Base-by-base conservation (phyloP, 108 stramenopile species). In the Stephanodiscus minutulus region DNA sequence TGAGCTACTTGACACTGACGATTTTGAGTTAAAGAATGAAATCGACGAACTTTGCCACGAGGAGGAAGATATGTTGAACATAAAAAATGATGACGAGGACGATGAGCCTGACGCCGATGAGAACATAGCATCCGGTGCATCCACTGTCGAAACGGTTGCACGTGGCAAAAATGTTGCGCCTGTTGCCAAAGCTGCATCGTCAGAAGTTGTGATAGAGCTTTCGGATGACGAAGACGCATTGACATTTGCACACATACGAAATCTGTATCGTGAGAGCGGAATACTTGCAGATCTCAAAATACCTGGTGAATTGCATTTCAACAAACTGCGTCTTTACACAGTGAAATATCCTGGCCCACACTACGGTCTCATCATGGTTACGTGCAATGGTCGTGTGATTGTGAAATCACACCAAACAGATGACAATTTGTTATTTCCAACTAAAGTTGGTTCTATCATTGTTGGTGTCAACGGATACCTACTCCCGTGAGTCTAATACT, bases 31-130 rank as follows among this genome's bases (percentile, higher is more conserved):
- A 13, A 68, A 82, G 55, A 76, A 82, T 13, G 91, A 91, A 65
- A 91, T 94, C 54, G 78, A 87, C 54, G 76, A 87, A 56, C 73
- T 94, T 0, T 89, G 72, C 22, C 70, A 77, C 10, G 87, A 91
- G 66, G 93, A 94, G 58, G 70, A 86, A 59, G 74, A 62, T 10
- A 91, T 91, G 90, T 52, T 94, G 24, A 66, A 77, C 17, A 39
- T 73, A 13, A 64, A 68, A 33, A 57, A 54, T n/a, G 85, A 58
- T 8, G 85, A 85, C 0, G 87, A 83, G 1, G 88, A 86, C n/a
- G 76, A 73, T 52, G 85, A 86, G 20, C 44, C 57, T 9, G 69
- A 83, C 22, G 39, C 24, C 22, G 65, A 68, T 17, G 81, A 83
- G 5, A 80, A 66, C 43, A 71, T 58, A 63, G 9, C 59, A 61